Percentiles rank a stretch among this genome's conserved stretches.
Evolutionary conservation across 2,329 filamentous ascomycete genomes (phyloP).

Genomic region (Sordariomycetes sp.): DNA sequence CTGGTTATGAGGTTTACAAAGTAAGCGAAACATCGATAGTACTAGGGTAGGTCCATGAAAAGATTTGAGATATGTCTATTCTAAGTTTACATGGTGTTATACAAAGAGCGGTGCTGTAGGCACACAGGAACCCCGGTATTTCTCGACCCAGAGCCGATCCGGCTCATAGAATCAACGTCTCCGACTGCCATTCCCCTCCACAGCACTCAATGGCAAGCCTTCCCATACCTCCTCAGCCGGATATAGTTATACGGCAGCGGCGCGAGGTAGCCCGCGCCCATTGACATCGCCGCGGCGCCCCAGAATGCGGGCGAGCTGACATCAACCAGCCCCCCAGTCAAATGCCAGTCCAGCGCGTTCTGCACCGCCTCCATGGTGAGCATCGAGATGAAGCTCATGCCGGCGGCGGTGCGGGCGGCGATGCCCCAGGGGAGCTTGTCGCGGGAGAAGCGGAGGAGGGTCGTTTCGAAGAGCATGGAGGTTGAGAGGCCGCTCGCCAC

Average conservation of each 20-base stretch:
- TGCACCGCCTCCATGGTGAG: conserved; percentile 42
- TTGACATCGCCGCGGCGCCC: conserved; percentile 30
- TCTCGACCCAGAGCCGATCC: too few species aligned
- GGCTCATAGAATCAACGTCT: too few species aligned
- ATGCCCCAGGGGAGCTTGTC: conserved; percentile 30
- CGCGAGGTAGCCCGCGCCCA: conserved; percentile 29
- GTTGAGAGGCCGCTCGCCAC: conserved; percentile 37
- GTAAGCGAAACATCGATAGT: too few species aligned
- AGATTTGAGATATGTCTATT: too few species aligned
- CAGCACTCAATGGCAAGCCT: conserved; percentile 25
- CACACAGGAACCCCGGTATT: too few species aligned
- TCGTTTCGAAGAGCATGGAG: conserved; percentile 37
- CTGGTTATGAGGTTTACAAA: too few species aligned
- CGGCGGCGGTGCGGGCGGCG: conserved; percentile 36
- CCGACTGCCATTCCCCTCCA: too few species aligned
- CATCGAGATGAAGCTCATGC: conserved; percentile 48
- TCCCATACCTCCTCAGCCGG: conserved; percentile 32
- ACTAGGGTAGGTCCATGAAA: too few species aligned
- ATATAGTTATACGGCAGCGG: conserved; percentile 41
- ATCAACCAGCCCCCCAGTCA: conserved; percentile 35
- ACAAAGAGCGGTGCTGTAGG: too few species aligned
- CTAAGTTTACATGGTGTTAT: too few species aligned
- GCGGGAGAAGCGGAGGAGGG: conserved; percentile 30
- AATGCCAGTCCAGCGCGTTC: conserved; percentile 39
- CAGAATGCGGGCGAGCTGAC: conserved; percentile 35